Conservation (phyloP, 768 basidiomycete genomes). For the Cystofilobasidium bisporidii region DNA sequence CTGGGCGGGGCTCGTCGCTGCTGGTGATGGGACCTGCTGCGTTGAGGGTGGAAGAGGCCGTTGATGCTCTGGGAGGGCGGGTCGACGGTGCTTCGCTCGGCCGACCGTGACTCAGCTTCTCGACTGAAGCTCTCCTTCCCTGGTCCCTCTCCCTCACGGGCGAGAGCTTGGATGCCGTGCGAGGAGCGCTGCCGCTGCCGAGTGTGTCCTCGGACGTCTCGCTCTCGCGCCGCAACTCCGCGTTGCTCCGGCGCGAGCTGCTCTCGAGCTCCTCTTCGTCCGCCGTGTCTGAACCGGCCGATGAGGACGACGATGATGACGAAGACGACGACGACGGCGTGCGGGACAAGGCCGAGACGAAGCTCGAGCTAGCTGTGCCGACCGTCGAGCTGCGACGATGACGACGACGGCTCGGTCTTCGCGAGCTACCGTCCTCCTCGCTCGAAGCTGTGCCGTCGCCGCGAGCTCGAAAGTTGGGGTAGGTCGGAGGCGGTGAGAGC, state of each 20-base stretch:
- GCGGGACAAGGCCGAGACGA: background rate
- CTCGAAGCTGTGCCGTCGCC: background rate
- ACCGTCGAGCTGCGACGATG: background rate
- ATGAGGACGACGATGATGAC: background rate
- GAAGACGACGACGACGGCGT: no score
- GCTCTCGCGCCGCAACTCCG: background rate
- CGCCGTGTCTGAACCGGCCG: background rate
- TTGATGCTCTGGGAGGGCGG: background rate
- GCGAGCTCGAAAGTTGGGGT: background rate
- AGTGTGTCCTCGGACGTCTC: background rate
- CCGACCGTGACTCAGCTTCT: no score
- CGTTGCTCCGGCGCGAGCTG: background rate
- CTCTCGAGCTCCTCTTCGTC: background rate
- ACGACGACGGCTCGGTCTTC: background rate
- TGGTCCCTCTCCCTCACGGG: no score
- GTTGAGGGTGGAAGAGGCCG: no score
- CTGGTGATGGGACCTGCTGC: no score
- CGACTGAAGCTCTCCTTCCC: no score
- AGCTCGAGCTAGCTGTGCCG: background rate
- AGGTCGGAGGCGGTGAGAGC: slow-evolving; percentile 1
- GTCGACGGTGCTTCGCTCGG: no score
- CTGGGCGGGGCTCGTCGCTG: no score
- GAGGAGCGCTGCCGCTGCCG: background rate
- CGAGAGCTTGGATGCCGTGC: background rate
- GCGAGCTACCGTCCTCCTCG: background rate